Conservation (phyloP, 371 early-diverging fungal species). For the Amoeboaphelidium protococcarum region DNA sequence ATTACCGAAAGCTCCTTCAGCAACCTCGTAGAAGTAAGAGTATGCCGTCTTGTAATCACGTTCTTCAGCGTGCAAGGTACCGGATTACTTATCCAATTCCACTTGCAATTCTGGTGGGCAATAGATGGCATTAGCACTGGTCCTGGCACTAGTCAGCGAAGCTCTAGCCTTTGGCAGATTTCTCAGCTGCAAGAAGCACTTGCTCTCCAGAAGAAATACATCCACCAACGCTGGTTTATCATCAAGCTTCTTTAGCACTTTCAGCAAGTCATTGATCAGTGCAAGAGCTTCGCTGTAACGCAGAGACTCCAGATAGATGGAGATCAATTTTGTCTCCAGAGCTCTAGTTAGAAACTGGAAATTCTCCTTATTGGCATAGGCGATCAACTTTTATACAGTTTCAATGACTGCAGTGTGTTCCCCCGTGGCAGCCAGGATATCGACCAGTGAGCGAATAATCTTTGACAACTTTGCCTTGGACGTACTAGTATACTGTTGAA, state of each 20-base stretch:
- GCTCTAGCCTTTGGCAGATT: conserved; percentile 80
- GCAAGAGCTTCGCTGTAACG: conserved; percentile 71
- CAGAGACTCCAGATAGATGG: conserved; percentile 66
- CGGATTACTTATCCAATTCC: conserved; percentile 84
- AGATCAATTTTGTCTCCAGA: conserved; percentile 69
- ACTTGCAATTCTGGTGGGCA: conserved; percentile 96
- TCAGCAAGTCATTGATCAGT: conserved; percentile 54
- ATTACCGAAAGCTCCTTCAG: conserved; percentile 69
- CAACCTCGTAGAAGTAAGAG: conserved; percentile 93
- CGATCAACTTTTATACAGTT: neutral
- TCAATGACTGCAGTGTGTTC: neutral
- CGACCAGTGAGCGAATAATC: neutral
- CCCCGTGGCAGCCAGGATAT: neutral
- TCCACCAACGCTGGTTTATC: conserved; percentile 93
- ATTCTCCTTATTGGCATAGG: conserved; percentile 24
- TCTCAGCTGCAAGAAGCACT: conserved; percentile 70
- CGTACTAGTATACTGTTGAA: too few relatives aligned
- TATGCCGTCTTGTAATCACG: conserved; percentile 94
- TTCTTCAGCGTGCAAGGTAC: conserved; percentile 90
- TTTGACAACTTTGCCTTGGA: neutral
- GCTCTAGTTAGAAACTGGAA: conserved; percentile 75
- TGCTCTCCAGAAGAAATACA: conserved; percentile 82
- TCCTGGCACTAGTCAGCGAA: conserved; percentile 84
- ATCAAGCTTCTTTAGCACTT: conserved; percentile 88
- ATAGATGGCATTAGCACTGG: conserved; percentile 89